Base-by-base conservation (phyloP, 106 monocot species). In the Cymbidium sinense region DNA sequence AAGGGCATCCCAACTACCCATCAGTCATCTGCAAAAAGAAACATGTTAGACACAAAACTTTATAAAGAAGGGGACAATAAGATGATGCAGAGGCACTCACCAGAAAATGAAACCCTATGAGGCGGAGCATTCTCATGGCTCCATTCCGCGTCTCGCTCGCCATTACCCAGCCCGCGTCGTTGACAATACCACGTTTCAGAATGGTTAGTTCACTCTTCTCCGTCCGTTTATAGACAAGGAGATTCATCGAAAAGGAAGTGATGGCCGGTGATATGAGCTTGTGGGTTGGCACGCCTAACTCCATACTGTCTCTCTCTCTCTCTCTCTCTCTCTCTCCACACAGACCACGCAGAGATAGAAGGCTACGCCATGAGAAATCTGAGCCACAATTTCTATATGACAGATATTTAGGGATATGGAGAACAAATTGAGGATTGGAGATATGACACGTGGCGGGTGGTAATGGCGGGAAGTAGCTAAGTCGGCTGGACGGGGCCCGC, bases 331-430 rank as follows among this genome's bases (percentile, higher is more conserved):
- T 47, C 47, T 39, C 44, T 74, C 23, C 73, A 37, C 72, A 34
- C 28, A 30, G 70, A 31, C 5, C 28, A 12, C 31, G 31, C 70
- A 70, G 20, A 70, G 28, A 27, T 34, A 4, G 34, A 70, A 70
- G 7, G n/a, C 20, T 70, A 70, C 35, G 72, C 72, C 41, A 36
- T 34, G 81, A 88, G 76, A 82, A 86, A 89, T 85, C 83, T 88
- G 81, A 84, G 88, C 93, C 93, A 93, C 90, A 54, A 90, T 39
- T 82, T 74, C 77, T 79, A 70, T 77, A 80, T 86, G 71, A 30
- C 2, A 50, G 23, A 54, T 54, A 17, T 17, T 21, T 17, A 27
- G 61, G 61, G 61, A 27, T 62, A 23, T n/a, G 25, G 7, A n/a
- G 61, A 25, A 1, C 21, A 61, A 54, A 13, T 61, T 61, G 23